Percentiles rank a stretch among this genome's conserved stretches.
Conservation (phyloP, 2,329 filamentous ascomycete genomes). For the Colletotrichum aenigma region DNA sequence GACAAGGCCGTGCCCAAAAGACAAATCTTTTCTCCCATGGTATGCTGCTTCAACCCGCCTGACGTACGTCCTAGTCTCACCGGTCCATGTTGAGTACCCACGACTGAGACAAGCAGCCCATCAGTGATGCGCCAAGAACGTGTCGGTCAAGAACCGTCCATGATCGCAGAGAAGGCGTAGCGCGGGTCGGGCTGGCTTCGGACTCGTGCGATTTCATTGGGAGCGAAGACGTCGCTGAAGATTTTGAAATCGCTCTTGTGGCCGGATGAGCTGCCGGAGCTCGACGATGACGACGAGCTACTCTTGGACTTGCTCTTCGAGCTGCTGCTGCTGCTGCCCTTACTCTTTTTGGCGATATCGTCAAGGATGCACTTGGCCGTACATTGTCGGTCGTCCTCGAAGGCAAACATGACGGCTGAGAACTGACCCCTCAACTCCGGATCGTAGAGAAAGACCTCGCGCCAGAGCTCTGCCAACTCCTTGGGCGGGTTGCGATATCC, state of each 20-base stretch:
- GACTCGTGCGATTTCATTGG: slow-evolving; percentile 52
- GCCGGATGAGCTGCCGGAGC: slow-evolving; percentile 30
- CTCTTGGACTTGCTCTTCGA: slow-evolving; percentile 38
- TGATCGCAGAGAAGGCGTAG: slow-evolving; percentile 39
- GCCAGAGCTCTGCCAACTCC: slow-evolving; percentile 70
- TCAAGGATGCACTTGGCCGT: slow-evolving; percentile 58
- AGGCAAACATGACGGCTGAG: slow-evolving; percentile 66
- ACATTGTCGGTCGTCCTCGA: slow-evolving; percentile 61
- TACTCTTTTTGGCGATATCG: slow-evolving; percentile 57
- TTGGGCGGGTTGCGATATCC: slow-evolving; percentile 67
- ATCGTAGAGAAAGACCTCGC: slow-evolving; percentile 67
- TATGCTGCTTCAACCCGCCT: neutral
- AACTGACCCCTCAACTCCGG: slow-evolving; percentile 67
- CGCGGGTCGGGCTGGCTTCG: slow-evolving; percentile 58
- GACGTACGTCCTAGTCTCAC: slow-evolving; percentile 11
- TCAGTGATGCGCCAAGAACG: neutral
- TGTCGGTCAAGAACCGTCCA: slow-evolving; percentile 19
- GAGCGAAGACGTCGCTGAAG: slow-evolving; percentile 57
- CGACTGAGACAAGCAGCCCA: slow-evolving; percentile 1
- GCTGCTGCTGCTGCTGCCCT: slow-evolving; percentile 25
- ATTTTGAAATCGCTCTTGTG: slow-evolving; percentile 51
- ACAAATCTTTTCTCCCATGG: neutral
- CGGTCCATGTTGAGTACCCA: neutral
- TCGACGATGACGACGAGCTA: slow-evolving; percentile 30
- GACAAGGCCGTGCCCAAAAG: neutral